A percentile compares a stretch with the other conserved stretches of the same genome.
These are phyloP conservation scores for Bolboschoenus planiculmis DNA, from an alignment of 176 grass and related monocot genomes.

Conservation along the genomic window DNA sequence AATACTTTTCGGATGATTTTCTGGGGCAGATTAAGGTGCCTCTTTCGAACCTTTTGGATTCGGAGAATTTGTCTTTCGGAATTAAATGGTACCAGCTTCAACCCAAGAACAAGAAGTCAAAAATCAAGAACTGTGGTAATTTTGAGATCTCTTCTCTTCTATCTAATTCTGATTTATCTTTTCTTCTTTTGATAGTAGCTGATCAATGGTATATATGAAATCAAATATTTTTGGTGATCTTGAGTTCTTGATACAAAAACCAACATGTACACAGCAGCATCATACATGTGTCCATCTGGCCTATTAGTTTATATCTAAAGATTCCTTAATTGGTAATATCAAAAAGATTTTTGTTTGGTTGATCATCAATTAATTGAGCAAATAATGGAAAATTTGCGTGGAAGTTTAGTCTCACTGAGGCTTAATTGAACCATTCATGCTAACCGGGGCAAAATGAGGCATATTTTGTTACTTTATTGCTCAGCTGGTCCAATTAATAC, in stretches of 20 bases:
- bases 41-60: constrained; percentile 58
- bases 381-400: neutral
- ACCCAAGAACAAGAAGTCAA: constrained; percentile 82
- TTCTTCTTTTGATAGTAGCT: neutral
- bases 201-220: neutral
- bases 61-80: constrained; percentile 54
- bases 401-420: neutral
- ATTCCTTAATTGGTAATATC: neutral
- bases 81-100: constrained; percentile 65
- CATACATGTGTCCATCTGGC: neutral
- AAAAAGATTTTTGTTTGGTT: neutral
- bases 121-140: constrained; percentile 68
- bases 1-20: constrained; percentile 79
- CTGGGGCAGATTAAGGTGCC: constrained; percentile 81
- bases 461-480: neutral
- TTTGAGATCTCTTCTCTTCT: neutral
- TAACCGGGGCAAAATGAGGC: neutral
- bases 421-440: neutral
- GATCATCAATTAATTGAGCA: neutral
- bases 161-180: neutral
- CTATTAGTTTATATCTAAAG: neutral
- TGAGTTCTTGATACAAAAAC: neutral
- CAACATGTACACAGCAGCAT: neutral
- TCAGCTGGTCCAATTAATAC: neutral
- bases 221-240: neutral